phyloP scores from a whole-genome alignment of 495 filamentous ascomycete species.

The Neurospora cerealis region DNA sequence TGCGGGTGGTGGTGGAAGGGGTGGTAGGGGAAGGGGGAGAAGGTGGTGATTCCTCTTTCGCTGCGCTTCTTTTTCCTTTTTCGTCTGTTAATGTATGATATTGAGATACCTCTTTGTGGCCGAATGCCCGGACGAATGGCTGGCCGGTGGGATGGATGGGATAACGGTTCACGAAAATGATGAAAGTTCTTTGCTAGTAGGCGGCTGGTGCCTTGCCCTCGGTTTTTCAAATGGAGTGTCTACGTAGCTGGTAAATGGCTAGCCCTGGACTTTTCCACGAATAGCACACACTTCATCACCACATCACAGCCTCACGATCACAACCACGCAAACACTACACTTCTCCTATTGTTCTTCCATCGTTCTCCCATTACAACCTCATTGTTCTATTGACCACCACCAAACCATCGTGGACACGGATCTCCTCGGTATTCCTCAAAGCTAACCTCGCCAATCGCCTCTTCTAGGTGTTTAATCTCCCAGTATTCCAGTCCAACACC shows the following conservation, averaged over 20 bases:
- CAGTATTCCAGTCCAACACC: background rate
- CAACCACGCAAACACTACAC: background rate
- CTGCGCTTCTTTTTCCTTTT: background rate
- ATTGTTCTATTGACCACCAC: background rate
- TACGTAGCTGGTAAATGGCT: background rate
- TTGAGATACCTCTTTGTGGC: background rate
- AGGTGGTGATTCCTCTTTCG: constrained; percentile 10
- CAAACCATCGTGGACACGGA: background rate
- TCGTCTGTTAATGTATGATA: background rate
- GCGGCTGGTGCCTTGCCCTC: background rate
- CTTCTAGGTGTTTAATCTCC: background rate
- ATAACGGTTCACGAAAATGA: background rate
- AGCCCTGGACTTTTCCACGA: background rate
- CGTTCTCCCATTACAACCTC: background rate
- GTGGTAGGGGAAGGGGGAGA: constrained; percentile 34
- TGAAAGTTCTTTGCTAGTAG: background rate
- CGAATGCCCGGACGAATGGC: background rate
- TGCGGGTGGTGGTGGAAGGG: constrained; percentile 28
- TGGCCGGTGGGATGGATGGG: background rate
- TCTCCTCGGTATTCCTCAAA: background rate
- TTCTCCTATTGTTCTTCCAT: background rate
- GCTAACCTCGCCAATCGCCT: background rate
- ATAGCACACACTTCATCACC: background rate
- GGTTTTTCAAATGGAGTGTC: background rate
- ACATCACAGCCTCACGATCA: background rate